Evolutionary conservation across 169 alveolate species (phyloP), one percentile per base, ranked within the genome.

Genomic region (Ichthyophthirius multifiliis): DNA sequence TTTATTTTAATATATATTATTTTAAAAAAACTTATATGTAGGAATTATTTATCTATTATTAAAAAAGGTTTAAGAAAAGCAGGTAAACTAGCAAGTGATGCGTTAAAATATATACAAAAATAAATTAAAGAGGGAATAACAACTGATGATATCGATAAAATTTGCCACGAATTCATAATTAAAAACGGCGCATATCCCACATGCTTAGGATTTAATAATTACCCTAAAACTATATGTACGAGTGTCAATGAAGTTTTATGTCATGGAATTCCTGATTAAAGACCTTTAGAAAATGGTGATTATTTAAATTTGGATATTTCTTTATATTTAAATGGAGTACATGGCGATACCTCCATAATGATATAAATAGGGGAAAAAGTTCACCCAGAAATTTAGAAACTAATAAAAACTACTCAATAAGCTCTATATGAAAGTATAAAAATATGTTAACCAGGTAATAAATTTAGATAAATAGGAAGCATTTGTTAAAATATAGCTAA

Each of bases 241-340:
- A 93, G 97, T 5, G 98, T 96, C 18, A 97, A 97, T 86, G 99
- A 97, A 65, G 97, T 94, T 10, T 92, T 95, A 13, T 91, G 97
- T 77, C 99, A 97, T 86, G 99, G 99, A 47, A 92, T 97, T 37
- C 99, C 99, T 27, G 94, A 95, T 83, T 79, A 85, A 43, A 79
- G 98, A 32, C 95, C 95, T 35, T 78, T 97, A 32, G 80, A 91
- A 76, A 74, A 65, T 39, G 98, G 98, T 0, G 99, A 97, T 73
- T 89, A 92, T 43, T 85, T 95, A 13, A 95, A 97, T 63, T 90
- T 94, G 39, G 99, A 97, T 86, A 96, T 97, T 20, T 94, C 98
- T 1, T 92, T 94, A 35, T 97, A 80, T 81, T 48, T 82, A 46
- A 94, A 96, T 74, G 98, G 98, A 15, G 96, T 91, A 7, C 97